Percentiles rank a stretch among this genome's conserved stretches.
Conservation (phyloP, 2,329 filamentous ascomycete species). For the Diaporthe longicolla region DNA sequence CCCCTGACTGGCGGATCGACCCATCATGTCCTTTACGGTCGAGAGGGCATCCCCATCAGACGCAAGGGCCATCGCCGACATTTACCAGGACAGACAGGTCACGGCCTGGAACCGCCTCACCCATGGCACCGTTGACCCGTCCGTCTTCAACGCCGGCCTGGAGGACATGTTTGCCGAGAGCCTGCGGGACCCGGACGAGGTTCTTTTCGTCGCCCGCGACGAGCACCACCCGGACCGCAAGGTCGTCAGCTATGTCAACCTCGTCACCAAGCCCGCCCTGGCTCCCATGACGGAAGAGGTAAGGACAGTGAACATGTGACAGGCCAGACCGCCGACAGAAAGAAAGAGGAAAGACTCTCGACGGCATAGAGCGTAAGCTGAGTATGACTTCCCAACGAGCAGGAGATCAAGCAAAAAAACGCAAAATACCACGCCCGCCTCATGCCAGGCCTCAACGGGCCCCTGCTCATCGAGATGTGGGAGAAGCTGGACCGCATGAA, state of each 20-base stretch:
- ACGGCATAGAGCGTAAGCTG: background rate
- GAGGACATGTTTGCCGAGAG: conserved; percentile 38
- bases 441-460: conserved; percentile 34
- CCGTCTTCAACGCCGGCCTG: conserved; percentile 21
- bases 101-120: conserved; percentile 35
- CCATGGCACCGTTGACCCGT: conserved; percentile 28
- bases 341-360: rapidly evolving
- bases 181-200: conserved; percentile 27
- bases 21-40: conserved; percentile 7
- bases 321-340: background rate
- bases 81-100: conserved; percentile 33
- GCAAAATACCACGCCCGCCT: conserved; percentile 18
- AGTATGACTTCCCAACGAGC: background rate
- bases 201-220: conserved; percentile 27
- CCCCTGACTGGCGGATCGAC: too few relatives aligned
- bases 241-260: conserved; percentile 39
- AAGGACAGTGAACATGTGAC: background rate
- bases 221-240: conserved; percentile 21
- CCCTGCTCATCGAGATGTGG: conserved; percentile 37
- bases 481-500: conserved; percentile 35
- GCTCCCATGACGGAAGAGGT: conserved; percentile 28
- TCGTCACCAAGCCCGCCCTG: conserved; percentile 10
- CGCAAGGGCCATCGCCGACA: conserved; percentile 35
- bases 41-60: conserved; percentile 11
- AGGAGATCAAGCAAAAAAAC: conserved; percentile 11